Evolutionary conservation across 2,329 filamentous ascomycete genomes (phyloP).

Genomic region (Fusarium torreyae): DNA sequence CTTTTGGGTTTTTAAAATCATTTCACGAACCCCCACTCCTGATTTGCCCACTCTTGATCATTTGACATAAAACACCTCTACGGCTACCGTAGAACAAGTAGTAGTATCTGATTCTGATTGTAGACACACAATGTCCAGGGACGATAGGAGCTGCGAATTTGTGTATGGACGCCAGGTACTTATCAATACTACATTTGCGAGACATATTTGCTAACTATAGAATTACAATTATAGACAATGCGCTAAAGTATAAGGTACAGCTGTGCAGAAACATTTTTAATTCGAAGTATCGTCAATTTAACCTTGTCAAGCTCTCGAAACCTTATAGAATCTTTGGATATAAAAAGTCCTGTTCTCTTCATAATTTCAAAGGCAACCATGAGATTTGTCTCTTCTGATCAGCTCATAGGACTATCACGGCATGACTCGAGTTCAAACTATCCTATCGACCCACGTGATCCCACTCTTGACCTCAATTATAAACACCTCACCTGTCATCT

Average conservation of each 20-base stretch:
- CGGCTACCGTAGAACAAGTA: not conserved
- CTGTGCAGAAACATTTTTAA: too few relatives aligned
- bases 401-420: not conserved
- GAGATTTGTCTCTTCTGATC: not conserved
- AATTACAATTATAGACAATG: too few relatives aligned
- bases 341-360: rapidly evolving
- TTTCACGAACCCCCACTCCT: not conserved
- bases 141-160: not conserved
- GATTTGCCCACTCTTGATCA: not conserved
- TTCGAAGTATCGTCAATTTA: not conserved
- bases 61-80: not conserved
- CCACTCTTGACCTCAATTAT: not conserved
- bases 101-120: not conserved
- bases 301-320: not conserved
- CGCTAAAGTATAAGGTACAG: too few relatives aligned
- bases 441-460: not conserved
- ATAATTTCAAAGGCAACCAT: not conserved
- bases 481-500: constrained; percentile 6
- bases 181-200: too few relatives aligned
- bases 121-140: not conserved
- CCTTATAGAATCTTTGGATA: not conserved
- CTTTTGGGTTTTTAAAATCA: too few relatives aligned
- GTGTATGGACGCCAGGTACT: too few relatives aligned
- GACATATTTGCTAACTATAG: too few relatives aligned
- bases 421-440: not conserved